phyloP scores from a whole-genome alignment of 169 alveolate species.

The Plasmodium gonderi region DNA sequence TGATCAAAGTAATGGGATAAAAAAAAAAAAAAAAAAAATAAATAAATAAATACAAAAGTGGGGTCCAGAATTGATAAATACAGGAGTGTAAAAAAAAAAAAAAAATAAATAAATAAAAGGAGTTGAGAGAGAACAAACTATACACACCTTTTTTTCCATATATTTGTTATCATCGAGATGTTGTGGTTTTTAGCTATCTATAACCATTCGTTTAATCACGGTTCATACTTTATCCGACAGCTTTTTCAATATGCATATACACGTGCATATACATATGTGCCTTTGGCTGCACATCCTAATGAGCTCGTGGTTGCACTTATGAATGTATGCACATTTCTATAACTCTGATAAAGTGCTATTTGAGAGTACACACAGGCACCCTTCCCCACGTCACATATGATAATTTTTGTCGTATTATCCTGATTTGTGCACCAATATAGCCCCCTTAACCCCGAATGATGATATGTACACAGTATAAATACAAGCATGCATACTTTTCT shows the following conservation, averaged over 20 bases:
- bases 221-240: too few relatives aligned
- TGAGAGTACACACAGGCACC: not conserved
- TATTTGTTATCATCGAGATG: too few relatives aligned
- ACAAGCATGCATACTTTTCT: not conserved
- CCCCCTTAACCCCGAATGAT: too few relatives aligned
- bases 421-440: not conserved
- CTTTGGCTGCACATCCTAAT: too few relatives aligned
- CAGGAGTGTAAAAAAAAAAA: not conserved
- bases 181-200: too few relatives aligned
- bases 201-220: not conserved
- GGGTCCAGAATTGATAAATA: too few relatives aligned
- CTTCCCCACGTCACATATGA: not conserved
- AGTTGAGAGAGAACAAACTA: not conserved
- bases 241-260: too few relatives aligned
- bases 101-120: not conserved
- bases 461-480: too few relatives aligned
- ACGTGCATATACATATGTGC: too few relatives aligned
- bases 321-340: not conserved
- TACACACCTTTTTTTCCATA: not conserved
- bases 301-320: too few relatives aligned
- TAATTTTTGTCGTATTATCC: not conserved
- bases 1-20: slow-evolving; percentile 32
- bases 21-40: slow-evolving; percentile 15
- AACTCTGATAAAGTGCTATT: not conserved
- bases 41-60: not conserved